Base-by-base conservation (phyloP, 441 rosid species). In the Erodium chrysanthum region DNA sequence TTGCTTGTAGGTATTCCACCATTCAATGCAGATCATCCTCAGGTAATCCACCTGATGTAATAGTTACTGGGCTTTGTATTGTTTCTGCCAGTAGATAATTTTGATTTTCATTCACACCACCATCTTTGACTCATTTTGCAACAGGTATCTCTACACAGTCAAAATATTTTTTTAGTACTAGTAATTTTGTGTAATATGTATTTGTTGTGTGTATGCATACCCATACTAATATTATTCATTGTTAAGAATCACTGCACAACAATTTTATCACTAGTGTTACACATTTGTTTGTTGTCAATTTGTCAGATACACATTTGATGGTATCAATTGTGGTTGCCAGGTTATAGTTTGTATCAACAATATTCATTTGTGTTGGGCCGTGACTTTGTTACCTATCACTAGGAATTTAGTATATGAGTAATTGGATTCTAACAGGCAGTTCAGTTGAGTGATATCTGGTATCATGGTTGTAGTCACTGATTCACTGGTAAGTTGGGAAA, bases 1-100 rank as follows among this genome's bases (percentile, higher is more conserved):
- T 64, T 95, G 79, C 90, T 95, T 60, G 95, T 91, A 5, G 97
- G 97, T 21, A 78, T 91, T 56, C 97, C 99, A 59, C 97, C 97
- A 69, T 95, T 95, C 79, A 91, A 91, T 81, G 97, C 97, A 66
- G 88, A 82, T 80, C 81, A 84, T 75, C 96, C 97, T 64, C 99
- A 90, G 88, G 97, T 88, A 73, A 15, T 80, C 67, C 70, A 65
- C 35, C 35, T 31, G 35, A 31, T 22, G 22, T 60, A 22, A 21
- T 15, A 52, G 10, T 52, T 23, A 18, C 59, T 18, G 35, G 35
- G 4, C 35, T 31, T 31, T 31, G 35, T 1, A 31, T 31, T 31
- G 35, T 31, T 31, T 31, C 35, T 31, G 35, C 35, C 2, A 31
- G 35, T 31, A 31, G 35, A 31, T 31, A 31, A 31, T 31, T 31